Base-by-base conservation (phyloP, 352 stramenopile genomes). In the Phytopythium mirpurense region DNA sequence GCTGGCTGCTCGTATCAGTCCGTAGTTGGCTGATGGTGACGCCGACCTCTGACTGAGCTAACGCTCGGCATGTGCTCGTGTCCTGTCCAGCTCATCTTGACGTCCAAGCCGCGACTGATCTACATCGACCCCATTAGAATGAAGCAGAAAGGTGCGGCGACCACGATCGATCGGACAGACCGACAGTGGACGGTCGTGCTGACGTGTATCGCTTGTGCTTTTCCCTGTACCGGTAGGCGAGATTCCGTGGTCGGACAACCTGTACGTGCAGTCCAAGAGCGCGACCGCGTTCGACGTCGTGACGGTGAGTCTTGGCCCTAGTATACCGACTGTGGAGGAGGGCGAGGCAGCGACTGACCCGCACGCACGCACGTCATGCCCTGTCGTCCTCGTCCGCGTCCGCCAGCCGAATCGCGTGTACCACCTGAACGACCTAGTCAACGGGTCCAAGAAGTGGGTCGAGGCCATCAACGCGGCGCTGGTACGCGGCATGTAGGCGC, bases 121-220 rank as follows among this genome's bases (percentile, higher is more conserved):
- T 95, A 95, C 79, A 95, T 95, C 61, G 84, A 95, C 54, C 72
- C 84, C 45, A 93, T 93, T 70, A 84, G 84, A 74, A 95, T 93
- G 84, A 86, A 85, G 68, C 84, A 95, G 68, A 93, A 95, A 63
- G 82, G 68, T 74, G 27, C 15, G 41, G 8, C 24, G 3, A 8
- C 18, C 14, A 15, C 0, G 5, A 12, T 21, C 23, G 16, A 0
- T 26, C 23, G 24, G n/a, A 1, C 7, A 15, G 32, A 15, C 32
- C 7, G 6, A 15, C 14, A 32, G 5, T 32, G 5, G 32, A 15
- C 7, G 2, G 3, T 16, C 5, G 32, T 15, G 32, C 32, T 36
- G 32, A 36, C 32, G 32, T 10, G 29, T 32, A 3, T 52, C 6
- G 24, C 27, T 44, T 14, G 12, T 48, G 29, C 23, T 15, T 14